Conservation (phyloP, 2,329 filamentous ascomycete species). For the Zymoseptoria ardabiliae region DNA sequence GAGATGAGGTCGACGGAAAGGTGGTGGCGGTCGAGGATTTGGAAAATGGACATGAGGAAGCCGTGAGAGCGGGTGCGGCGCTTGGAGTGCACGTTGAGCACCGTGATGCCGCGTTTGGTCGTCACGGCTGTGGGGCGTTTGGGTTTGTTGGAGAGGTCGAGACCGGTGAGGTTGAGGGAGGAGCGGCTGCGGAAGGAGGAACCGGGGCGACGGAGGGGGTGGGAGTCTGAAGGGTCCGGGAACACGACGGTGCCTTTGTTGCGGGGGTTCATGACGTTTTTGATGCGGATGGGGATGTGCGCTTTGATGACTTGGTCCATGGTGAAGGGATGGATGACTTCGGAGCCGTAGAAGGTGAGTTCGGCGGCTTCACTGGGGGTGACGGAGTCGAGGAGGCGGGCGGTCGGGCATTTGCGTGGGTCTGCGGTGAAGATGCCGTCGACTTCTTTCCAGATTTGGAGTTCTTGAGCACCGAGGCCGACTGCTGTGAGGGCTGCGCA, state of each 20-base stretch:
- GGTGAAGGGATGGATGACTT: constrained; percentile 97
- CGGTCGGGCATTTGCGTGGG: constrained; percentile 83
- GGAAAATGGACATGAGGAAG: constrained; percentile 91
- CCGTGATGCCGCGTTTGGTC: constrained; percentile 92
- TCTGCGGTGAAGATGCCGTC: constrained; percentile 89
- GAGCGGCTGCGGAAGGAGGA: constrained; percentile 43
- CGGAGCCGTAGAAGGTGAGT: constrained; percentile 66
- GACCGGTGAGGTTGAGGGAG: constrained; percentile 31
- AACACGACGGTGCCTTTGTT: constrained; percentile 75
- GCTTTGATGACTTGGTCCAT: constrained; percentile 86
- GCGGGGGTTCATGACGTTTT: constrained; percentile 82
- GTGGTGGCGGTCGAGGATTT: constrained; percentile 75
- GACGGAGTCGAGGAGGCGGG: constrained; percentile 78
- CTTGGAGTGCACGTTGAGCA: constrained; percentile 97
- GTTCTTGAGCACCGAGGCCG: constrained; percentile 74
- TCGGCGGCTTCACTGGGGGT: constrained; percentile 93
- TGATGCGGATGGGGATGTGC: constrained; percentile 79
- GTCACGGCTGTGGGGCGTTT: constrained; percentile 64
- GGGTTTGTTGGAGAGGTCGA: constrained; percentile 35
- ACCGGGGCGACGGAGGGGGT: constrained; percentile 47
- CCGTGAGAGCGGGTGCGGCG: constrained; percentile 93
- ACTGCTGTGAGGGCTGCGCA: constrained; percentile 90
- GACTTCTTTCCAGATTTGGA: constrained; percentile 99
- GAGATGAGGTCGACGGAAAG: constrained; percentile 95
- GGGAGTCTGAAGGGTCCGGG: constrained; percentile 58